These are phyloP conservation scores for Leptomonas seymouri DNA, from an alignment of 208 protist genomes.

Conservation along the genomic window DNA sequence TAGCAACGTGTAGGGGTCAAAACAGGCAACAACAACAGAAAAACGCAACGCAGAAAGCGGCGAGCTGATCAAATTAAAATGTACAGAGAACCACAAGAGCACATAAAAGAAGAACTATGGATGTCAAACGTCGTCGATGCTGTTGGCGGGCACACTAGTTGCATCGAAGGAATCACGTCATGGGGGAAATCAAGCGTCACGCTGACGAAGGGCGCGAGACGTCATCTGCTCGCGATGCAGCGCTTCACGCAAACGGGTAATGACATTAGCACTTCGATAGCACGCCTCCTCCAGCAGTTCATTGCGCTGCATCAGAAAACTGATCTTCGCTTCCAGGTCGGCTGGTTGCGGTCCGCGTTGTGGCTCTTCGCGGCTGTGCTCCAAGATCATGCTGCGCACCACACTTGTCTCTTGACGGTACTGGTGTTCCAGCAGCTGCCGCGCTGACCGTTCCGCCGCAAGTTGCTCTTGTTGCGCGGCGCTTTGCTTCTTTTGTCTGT, in stretches of 20 bases:
- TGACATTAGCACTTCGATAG: constrained; percentile 53
- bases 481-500: constrained; percentile 13
- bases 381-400: constrained; percentile 17
- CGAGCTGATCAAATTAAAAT: too few relatives aligned
- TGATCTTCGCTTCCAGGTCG: constrained; percentile 11
- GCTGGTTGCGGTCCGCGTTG: constrained; percentile 12
- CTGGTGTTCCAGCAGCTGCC: constrained; percentile 25
- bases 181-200: neutral
- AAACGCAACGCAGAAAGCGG: neutral
- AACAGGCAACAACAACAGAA: too few relatives aligned
- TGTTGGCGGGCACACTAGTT: too few relatives aligned
- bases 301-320: constrained; percentile 36
- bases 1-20: too few relatives aligned
- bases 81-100: constrained; percentile 9
- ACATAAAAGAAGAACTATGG: too few relatives aligned
- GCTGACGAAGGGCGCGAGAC: constrained; percentile 21
- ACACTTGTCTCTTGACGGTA: constrained; percentile 20
- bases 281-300: constrained; percentile 56
- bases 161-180: neutral
- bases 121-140: too few relatives aligned
- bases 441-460: constrained; percentile 16
- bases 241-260: constrained; percentile 65
- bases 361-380: constrained; percentile 26
- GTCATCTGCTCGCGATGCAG: constrained; percentile 40
- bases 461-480: constrained; percentile 2